Evolutionary conservation across 2,329 filamentous ascomycete genomes (phyloP).

Genomic region (Cladophialophora immunda): DNA sequence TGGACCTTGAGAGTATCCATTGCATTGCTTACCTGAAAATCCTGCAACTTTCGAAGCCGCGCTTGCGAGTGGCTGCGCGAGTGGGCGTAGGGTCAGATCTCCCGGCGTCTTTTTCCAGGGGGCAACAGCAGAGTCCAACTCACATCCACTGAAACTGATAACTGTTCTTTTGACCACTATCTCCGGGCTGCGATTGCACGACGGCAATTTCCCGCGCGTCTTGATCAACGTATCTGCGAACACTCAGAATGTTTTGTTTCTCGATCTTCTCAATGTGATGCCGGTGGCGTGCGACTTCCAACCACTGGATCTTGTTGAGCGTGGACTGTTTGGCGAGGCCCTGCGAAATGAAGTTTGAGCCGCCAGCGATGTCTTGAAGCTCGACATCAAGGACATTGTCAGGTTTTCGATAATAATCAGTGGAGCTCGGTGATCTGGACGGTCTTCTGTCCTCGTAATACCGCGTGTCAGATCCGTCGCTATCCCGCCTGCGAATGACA

Average conservation of each 20-base stretch:
- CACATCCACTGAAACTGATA: not conserved
- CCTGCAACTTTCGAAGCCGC: not conserved
- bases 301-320: not conserved
- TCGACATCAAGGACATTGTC: slow-evolving; percentile 13
- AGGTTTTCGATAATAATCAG: slow-evolving; percentile 13
- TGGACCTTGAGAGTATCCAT: not conserved
- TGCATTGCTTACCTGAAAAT: not conserved
- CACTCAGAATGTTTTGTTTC: not conserved
- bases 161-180: not conserved
- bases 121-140: not conserved
- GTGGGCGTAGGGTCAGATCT: not conserved
- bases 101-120: not conserved
- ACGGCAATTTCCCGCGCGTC: not conserved
- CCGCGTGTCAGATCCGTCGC: no score
- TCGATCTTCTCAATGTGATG: not conserved
- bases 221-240: not conserved
- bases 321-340: slow-evolving; percentile 1
- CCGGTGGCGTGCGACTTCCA: not conserved
- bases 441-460: no score
- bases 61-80: not conserved
- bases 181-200: not conserved
- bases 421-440: no score
- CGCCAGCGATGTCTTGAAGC: not conserved
- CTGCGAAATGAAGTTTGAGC: not conserved
- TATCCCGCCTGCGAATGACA: no score